These are phyloP conservation scores for Triticum timopheevii DNA, from an alignment of 176 grass and related monocot genomes.

Conservation along the genomic window DNA sequence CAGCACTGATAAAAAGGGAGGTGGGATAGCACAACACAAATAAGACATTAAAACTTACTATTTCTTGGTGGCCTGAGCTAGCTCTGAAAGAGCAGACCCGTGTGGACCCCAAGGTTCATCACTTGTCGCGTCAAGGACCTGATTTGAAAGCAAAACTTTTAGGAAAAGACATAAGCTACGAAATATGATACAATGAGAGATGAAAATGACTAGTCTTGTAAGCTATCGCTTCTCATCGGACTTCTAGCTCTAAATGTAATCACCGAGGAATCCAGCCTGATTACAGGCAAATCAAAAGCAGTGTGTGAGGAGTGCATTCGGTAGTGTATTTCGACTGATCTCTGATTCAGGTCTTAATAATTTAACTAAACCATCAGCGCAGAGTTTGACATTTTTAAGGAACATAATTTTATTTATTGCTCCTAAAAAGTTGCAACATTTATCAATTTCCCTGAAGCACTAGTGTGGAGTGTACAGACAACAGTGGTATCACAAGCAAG, in stretches of 20 bases:
- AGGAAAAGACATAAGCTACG: background rate
- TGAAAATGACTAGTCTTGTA: background rate
- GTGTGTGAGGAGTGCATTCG: background rate
- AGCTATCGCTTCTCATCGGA: background rate
- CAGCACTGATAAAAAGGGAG: background rate
- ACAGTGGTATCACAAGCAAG: conserved; percentile 9
- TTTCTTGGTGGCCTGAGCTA: conserved; percentile 83
- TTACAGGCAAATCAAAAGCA: background rate
- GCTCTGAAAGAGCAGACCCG: conserved; percentile 73
- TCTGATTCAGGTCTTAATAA: background rate
- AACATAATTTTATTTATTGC: background rate
- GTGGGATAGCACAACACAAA: background rate
- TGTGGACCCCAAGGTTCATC: conserved; percentile 98
- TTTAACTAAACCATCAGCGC: background rate
- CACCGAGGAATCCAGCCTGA: background rate
- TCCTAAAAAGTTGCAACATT: background rate
- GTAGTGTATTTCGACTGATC: background rate
- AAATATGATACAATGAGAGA: background rate
- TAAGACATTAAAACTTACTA: conserved; percentile 45
- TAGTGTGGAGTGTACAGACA: background rate
- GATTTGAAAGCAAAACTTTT: background rate
- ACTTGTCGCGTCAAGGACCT: conserved; percentile 94
- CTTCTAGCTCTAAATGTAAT: background rate
- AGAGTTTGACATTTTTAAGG: background rate
- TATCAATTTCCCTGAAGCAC: background rate